Base-by-base conservation (phyloP, 225 moss, liverwort and hornwort genomes). In the Pseudoscleropodium purum region DNA sequence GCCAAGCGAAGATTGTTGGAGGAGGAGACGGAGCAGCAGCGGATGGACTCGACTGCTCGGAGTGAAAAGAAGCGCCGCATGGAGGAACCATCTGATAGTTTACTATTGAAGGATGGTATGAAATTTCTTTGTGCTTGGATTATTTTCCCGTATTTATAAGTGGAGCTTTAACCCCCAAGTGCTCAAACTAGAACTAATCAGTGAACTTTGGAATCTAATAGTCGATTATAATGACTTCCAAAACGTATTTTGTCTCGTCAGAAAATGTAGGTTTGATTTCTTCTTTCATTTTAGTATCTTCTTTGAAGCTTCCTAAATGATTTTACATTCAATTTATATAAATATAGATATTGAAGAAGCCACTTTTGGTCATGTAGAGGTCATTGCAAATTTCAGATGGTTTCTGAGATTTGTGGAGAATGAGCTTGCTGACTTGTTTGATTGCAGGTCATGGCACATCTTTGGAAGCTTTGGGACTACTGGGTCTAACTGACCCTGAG, bases 11-110 rank as follows among this genome's bases (percentile, higher is more conserved):
- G 92, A 86, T 89, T 93, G 85, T 83, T 96, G 75, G 97, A 97
- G 83, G 97, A 99, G 91, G 96, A 96, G 91, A 91, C 96, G 91
- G 99, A 99, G 91, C 95, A 96, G 83, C 96, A 96, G 88, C 95
- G 99, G 56, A 73, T 99, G 91, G 99, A 99, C 89, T 89, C 96
- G 74, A 88, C 94, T 52, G 94, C 93, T 86, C 92, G 93, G 25
- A 93, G 89, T 90, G 99, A 99, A 59, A 94, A 94, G 70, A 99
- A 95, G 91, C 96, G 96, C 45, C 96, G 97, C 83, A 80, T 95
- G 59, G 96, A 99, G 86, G 97, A 97, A 79, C 88, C 97, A 66
- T 90, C 94, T 75, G 93, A 94, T 81, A 87, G 82, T 81, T 87
- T 95, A 79, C 90, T 95, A 30, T 84, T 94, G 23, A 98, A 96